Evolutionary conservation across 148 eudicot species (phyloP).

Genomic region (Vaccinium myrtillus): DNA sequence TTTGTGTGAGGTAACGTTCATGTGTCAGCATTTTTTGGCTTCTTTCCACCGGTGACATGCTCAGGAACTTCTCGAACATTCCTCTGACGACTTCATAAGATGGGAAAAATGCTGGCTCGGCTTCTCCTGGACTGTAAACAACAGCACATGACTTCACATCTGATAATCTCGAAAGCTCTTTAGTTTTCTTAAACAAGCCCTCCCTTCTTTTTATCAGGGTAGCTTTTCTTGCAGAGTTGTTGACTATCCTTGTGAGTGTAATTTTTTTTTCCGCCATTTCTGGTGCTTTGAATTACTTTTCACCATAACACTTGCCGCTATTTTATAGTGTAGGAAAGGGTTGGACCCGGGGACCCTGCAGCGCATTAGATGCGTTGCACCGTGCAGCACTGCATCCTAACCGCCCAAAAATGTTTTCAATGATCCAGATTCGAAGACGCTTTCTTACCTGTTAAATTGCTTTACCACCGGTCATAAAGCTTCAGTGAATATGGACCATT

Average conservation of each 20-base stretch:
- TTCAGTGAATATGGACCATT: too few species aligned
- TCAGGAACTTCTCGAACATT: slow-evolving; percentile 14
- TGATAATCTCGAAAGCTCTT: slow-evolving; percentile 22
- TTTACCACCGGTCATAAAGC: too few species aligned
- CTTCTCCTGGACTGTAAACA: slow-evolving; percentile 12
- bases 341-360: neutral
- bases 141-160: slow-evolving; percentile 15
- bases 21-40: slow-evolving; percentile 19
- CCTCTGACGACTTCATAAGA: slow-evolving; percentile 2
- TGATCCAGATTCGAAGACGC: too few species aligned
- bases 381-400: too few species aligned
- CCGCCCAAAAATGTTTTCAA: too few species aligned
- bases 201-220: slow-evolving; percentile 15
- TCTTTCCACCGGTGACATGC: slow-evolving; percentile 9
- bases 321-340: neutral
- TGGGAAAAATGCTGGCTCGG: slow-evolving; percentile 10
- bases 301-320: neutral
- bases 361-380: too few species aligned
- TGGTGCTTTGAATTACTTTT: neutral
- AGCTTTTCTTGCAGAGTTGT: slow-evolving; percentile 15
- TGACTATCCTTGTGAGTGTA: neutral
- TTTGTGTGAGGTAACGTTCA: slow-evolving; percentile 22
- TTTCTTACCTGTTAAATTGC: too few species aligned
- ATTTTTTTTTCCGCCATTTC: slow-evolving; percentile 17
- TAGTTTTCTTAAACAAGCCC: slow-evolving; percentile 26